phyloP scores from a whole-genome alignment of 768 basidiomycete genomes.

The Trametes cubensis region DNA sequence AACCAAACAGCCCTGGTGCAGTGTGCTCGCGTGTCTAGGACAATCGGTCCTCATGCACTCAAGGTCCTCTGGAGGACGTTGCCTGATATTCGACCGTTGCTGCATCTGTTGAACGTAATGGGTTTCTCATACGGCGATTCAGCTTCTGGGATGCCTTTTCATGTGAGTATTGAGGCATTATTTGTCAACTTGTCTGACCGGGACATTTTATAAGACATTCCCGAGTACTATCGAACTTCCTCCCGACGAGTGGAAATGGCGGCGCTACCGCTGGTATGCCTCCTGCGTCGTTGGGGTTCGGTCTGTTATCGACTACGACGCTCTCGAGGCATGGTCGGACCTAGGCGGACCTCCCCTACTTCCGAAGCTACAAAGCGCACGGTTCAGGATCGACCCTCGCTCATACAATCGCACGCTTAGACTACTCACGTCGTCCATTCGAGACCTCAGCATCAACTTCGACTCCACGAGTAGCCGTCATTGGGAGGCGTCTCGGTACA shows the following conservation, averaged over 20 bases:
- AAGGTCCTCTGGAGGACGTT: conserved; percentile 14
- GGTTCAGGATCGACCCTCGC: conserved; percentile 1
- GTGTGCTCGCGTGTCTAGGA: conserved; percentile 3
- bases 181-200: neutral
- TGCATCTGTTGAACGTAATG: conserved; percentile 1
- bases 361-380: neutral
- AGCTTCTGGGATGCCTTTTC: neutral
- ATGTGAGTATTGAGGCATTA: neutral
- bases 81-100: conserved; percentile 1
- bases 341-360: conserved; percentile 9
- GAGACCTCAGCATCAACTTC: conserved; percentile 6
- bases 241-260: neutral
- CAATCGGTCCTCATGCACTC: conserved; percentile 5
- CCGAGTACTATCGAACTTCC: neutral
- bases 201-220: neutral
- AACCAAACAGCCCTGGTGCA: conserved; percentile 7
- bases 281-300: conserved; percentile 7
- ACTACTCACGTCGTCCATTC: neutral
- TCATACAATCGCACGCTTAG: conserved; percentile 11
- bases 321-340: conserved; percentile 12
- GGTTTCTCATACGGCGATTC: conserved; percentile 5
- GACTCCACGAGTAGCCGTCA: neutral
- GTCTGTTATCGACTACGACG: conserved; percentile 7
- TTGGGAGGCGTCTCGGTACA: neutral
- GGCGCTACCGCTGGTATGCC: conserved; percentile 13